Base-by-base conservation (phyloP, 768 basidiomycete genomes). In the Phlebiopsis gigantea region DNA sequence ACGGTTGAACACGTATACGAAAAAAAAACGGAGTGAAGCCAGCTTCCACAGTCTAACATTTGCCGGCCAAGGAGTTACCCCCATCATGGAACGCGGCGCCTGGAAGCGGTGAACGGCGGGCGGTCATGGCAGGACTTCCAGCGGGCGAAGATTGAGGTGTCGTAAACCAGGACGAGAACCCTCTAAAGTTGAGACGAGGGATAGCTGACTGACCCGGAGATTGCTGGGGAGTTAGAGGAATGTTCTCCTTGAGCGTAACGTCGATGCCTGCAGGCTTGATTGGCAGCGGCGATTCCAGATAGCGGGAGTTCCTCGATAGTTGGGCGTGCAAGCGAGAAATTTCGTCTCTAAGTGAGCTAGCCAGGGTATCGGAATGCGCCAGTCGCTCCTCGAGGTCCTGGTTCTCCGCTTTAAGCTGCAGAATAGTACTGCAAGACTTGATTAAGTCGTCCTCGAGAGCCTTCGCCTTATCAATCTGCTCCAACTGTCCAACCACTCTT, bases 91-190 rank as follows among this genome's bases (percentile, higher is more conserved):
- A 48, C 28, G 47, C 47, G n/a, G n/a, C n/a, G 47, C 47, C 28
- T 14, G 47, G 75, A 83, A 63, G 84, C 83, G 65, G 90, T 92
- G 66, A 75, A 80, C 59, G 86, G 89, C 62, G 90, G 93, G 69
- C 90, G 89, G 70, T 72, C 98, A 45, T 85, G 88, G 64, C 71
- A 75, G 50, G 90, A 93, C 64, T 91, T 93, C 45, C 84, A 98
- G 15, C 98, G 93, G 88, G 79, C 79, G 65, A 87, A 94, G 73
- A 97, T 98, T 89, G 94, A 98, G 69, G 89, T 95, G 66, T 93
- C 93, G 68, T 98, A 98, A 76, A 93, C 93, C 67, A 93, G 93
- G n/a, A 94, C 93, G 72, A 92, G 21, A 48, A 30, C 12, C 47
- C 47, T 4, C 47, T 25, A 19, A 48, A 48, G 26, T 26, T 48